Evolutionary conservation across 306 rosid species (phyloP), one percentile per base, ranked within the genome.

Genomic region (Dalbergia cultrata): DNA sequence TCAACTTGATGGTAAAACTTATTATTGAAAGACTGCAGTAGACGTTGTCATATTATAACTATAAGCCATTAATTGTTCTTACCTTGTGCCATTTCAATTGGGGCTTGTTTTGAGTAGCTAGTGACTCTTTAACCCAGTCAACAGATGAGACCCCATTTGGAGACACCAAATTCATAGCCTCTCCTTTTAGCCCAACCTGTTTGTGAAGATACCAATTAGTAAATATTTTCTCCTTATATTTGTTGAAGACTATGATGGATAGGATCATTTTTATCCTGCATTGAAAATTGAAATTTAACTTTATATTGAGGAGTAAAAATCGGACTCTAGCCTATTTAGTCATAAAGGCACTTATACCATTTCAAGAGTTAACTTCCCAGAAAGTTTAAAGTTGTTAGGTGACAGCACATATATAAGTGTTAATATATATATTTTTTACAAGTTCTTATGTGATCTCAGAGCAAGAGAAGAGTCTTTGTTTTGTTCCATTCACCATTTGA

Each of bases 41-140:
- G 21, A 72, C 22, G 68, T 49, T 54, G 9, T 68, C 45, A 7
- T 13, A 9, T 61, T 50, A 31, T 8, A 7, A 19, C 22, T 73
- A 16, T 14, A 35, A 56, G 65, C 57, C 58, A 57, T 7, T 69
- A 69, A 63, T 17, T 39, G 35, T 72, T 78, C 79, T 72, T 79
- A 93, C 99, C 94, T 88, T 95, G 63, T 91, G 89, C 99, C 99
- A 96, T 88, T 88, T 92, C 89, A 96, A 70, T 44, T 88, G 92
- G 77, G 82, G 93, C 72, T 77, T 91, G 76, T 49, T 72, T 59
- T 76, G 85, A 0, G 75, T 63, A 67, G 86, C 92, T 52, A 85
- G 88, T 21, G 97, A 92, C 0, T 84, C 90, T 59, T 52, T 85
- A 7, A 85, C 53, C 99, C 98, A 96, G 6, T 90, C 94, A 78